Conservation (phyloP, 345 rosid genomes). For the Dipteronia dyeriana region DNA sequence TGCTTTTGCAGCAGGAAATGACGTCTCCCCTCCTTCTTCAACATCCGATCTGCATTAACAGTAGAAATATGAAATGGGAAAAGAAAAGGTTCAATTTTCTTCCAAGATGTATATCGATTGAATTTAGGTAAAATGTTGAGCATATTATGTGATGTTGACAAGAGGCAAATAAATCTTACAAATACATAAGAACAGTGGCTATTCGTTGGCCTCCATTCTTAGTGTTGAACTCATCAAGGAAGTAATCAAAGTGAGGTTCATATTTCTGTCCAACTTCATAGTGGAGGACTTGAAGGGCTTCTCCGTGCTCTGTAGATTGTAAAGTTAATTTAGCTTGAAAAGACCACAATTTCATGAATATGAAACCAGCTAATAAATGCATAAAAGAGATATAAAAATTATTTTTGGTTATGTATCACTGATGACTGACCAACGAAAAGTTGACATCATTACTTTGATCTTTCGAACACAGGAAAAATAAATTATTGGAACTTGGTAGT, state of each 20-base stretch:
- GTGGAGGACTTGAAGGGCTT: constrained; percentile 87
- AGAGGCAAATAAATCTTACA: constrained; percentile 46
- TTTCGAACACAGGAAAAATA: no score
- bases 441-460: no score
- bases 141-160: constrained; percentile 5
- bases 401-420: background rate
- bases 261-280: constrained; percentile 91
- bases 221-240: constrained; percentile 84
- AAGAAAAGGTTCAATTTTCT: constrained; percentile 9
- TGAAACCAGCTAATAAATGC: background rate
- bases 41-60: constrained; percentile 73
- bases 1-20: constrained; percentile 72
- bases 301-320: constrained; percentile 74
- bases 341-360: background rate
- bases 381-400: background rate
- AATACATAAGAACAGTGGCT: constrained; percentile 91
- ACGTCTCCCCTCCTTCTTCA: constrained; percentile 98
- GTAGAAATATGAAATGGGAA: background rate
- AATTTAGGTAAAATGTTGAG: background rate
- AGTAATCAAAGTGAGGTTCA: constrained; percentile 87
- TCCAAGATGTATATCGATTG: background rate
- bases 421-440: background rate
- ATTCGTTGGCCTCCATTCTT: constrained; percentile 90
- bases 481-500: no score
- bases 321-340: background rate